Evolutionary conservation across 2,329 filamentous ascomycete species (phyloP).

Genomic region (Diaporthe caulivora): DNA sequence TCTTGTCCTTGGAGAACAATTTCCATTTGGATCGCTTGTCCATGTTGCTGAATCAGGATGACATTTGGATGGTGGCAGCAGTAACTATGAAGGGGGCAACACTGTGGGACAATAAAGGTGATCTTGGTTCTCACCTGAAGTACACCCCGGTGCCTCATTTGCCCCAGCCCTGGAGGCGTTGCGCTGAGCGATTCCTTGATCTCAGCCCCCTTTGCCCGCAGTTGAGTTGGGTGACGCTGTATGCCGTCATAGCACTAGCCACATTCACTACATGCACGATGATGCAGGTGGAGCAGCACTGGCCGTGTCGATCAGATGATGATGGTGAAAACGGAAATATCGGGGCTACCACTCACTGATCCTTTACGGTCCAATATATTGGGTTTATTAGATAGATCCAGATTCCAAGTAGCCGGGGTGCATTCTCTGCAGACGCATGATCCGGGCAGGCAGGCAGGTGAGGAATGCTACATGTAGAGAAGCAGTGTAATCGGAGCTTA

Average conservation of each 20-base stretch:
- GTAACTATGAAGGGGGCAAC: background rate
- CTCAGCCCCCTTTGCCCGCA: background rate
- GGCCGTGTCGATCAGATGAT: slow-evolving; percentile 4
- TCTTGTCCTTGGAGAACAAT: slow-evolving; percentile 22
- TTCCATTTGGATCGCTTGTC: slow-evolving; percentile 30
- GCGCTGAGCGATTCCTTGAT: slow-evolving; percentile 3
- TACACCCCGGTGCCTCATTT: background rate
- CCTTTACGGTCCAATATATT: background rate
- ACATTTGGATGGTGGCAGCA: background rate
- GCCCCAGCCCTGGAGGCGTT: slow-evolving; percentile 11
- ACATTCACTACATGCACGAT: slow-evolving; percentile 19
- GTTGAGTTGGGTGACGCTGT: slow-evolving; percentile 23
- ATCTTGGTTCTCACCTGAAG: background rate
- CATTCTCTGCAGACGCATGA: background rate
- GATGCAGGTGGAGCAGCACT: slow-evolving; percentile 2
- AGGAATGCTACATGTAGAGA: too few species aligned
- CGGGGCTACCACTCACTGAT: background rate
- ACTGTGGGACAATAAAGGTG: background rate
- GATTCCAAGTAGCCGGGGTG: background rate
- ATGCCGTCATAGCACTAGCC: slow-evolving; percentile 31
- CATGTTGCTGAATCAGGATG: background rate
- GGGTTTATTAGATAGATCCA: background rate
- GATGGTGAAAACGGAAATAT: background rate
- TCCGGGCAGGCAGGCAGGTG: background rate
- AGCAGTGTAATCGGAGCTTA: too few species aligned